A percentile compares a stretch with the other conserved stretches of the same genome.
These are phyloP conservation scores for Phaeophleospora eucalypticola DNA, from an alignment of 2,329 filamentous ascomycete species.

Conservation along the genomic window DNA sequence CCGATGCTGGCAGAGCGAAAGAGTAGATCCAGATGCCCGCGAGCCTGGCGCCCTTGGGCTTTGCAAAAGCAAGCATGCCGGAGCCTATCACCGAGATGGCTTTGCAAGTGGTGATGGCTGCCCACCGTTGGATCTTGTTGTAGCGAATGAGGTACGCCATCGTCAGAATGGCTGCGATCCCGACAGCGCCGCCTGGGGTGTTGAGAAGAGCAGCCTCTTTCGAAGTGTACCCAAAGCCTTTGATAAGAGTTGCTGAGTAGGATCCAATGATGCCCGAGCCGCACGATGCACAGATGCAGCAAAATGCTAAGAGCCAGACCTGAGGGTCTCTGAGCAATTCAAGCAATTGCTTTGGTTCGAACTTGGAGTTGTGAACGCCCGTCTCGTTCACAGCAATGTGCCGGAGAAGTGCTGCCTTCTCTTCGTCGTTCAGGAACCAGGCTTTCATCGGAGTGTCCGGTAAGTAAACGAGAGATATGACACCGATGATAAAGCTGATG, in stretches of 20 bases:
- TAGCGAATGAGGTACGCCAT: constrained; percentile 8
- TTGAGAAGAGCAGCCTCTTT: constrained; percentile 37
- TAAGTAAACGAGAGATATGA: constrained; percentile 29
- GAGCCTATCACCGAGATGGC: constrained; percentile 19
- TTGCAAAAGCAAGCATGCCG: constrained; percentile 29
- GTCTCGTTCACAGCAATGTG: constrained; percentile 43
- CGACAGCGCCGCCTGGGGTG: constrained; percentile 55
- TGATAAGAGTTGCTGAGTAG: constrained; percentile 33
- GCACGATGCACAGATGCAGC: constrained; percentile 22
- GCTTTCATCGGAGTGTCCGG: constrained; percentile 32
- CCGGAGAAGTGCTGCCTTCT: constrained; percentile 45
- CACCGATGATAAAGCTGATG: constrained; percentile 37
- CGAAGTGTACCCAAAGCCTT: constrained; percentile 28
- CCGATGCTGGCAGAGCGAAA: constrained; percentile 26
- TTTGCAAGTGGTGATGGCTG: constrained; percentile 21
- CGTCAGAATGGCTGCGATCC: constrained; percentile 34
- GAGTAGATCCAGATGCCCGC: constrained; percentile 39
- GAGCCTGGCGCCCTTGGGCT: constrained; percentile 43
- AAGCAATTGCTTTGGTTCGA: constrained; percentile 50
- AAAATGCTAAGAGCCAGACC: constrained; percentile 32
- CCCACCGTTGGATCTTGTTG: constrained; percentile 23
- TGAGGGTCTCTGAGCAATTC: constrained; percentile 53
- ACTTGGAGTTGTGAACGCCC: constrained; percentile 31
- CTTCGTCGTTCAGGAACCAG: constrained; percentile 23
- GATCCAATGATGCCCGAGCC: constrained; percentile 42